Evolutionary conservation across 345 rosid genomes (phyloP), one percentile per base, ranked within the genome.

Genomic region (Pseudoturritis turrita): DNA sequence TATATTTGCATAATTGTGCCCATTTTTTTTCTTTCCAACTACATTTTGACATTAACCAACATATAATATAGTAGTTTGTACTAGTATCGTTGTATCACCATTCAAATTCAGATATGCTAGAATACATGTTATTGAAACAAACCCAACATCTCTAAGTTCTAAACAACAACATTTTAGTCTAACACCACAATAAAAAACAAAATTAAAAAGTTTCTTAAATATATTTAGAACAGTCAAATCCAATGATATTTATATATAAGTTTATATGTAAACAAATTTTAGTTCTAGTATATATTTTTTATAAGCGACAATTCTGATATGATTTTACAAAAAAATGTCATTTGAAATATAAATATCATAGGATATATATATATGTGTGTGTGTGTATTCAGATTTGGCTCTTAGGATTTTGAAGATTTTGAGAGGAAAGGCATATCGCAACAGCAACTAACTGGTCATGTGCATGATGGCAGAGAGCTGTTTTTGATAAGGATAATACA

Each of bases 391-490:
- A 17, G 2, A 56, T 56, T 35, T 58, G 45, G 63, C 18, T 36
- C 8, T 58, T 58, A 13, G 5, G 29, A 18, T 19, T 19, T 36
- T 11, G 44, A 36, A 35, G 15, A 18, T 18, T 19, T 58, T 36
- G 44, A 37, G 17, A n/a, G 22, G 22, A 54, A 52, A n/a, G 13
- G 8, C 39, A 54, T 29, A 26, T 61, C 9, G 25, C 17, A 61
- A 6, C 66, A 61, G 52, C 51, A 61, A 43, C 52, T 25, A 25
- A 61, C 10, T 61, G 52, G 56, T 31, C 69, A 63, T 63, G 69
- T 63, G 69, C 44, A 46, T 63, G 50, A 47, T 63, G 69, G 28
- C 69, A 63, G 69, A 63, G 69, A 63, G 37, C 19, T 46, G 31
- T 33, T 7, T 61, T 31, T 19, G 19, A 21, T 31, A 41, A 40